Evolutionary conservation across 2,329 filamentous ascomycete genomes (phyloP).

Genomic region (Epichloe uncinata): DNA sequence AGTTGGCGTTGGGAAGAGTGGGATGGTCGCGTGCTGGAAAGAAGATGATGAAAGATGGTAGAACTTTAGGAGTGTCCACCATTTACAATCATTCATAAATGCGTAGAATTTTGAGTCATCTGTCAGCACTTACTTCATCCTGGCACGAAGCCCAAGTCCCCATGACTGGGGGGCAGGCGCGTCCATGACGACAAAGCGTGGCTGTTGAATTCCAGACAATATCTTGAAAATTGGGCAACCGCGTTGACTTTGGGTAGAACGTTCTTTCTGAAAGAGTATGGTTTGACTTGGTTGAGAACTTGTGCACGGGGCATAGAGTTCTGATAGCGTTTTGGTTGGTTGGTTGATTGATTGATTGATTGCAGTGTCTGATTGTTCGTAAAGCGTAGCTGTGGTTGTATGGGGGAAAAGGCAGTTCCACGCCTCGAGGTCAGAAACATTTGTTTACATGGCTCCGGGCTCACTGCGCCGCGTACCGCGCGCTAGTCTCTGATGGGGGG

Average conservation of each 20-base stretch:
- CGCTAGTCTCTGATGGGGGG: slow-evolving; percentile 1
- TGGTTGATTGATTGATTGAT: neutral
- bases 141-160: slow-evolving; percentile 8
- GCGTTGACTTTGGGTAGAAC: slow-evolving; percentile 2
- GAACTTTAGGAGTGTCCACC: neutral
- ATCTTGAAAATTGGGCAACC: slow-evolving; percentile 4
- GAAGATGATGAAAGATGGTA: slow-evolving; percentile 13
- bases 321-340: slow-evolving; percentile 1
- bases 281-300: neutral
- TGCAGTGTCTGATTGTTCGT: neutral
- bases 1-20: neutral
- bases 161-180: slow-evolving; percentile 7
- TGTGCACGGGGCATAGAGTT: slow-evolving; percentile 5
- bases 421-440: neutral
- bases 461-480: neutral
- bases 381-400: slow-evolving; percentile 2
- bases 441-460: slow-evolving; percentile 3
- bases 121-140: slow-evolving; percentile 6
- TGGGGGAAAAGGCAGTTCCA: neutral
- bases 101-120: neutral
- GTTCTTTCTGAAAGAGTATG: slow-evolving; percentile 2
- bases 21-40: slow-evolving; percentile 11
- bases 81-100: too few relatives aligned
- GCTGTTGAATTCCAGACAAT: slow-evolving; percentile 3
- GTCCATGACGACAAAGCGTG: slow-evolving; percentile 8